These are phyloP conservation scores for Carex sylvatica DNA, from an alignment of 202 grass and related monocot genomes.

Conservation along the genomic window DNA sequence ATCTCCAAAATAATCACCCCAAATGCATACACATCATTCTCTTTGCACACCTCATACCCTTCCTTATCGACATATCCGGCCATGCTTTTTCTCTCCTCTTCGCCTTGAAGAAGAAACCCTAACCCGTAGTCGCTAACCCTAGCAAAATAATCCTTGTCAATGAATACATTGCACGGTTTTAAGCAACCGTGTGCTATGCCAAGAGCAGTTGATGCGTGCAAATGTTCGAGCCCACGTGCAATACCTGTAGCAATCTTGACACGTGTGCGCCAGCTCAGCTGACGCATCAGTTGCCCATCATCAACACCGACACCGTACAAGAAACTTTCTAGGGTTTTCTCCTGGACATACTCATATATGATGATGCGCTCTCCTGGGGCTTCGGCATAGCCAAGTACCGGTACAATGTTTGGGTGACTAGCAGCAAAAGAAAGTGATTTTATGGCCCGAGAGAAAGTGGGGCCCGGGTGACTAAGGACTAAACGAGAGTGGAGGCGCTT, in stretches of 20 bases:
- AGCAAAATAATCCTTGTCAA: constrained; percentile 17
- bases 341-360: constrained; percentile 41
- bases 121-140: constrained; percentile 62
- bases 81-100: constrained; percentile 11
- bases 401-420: constrained; percentile 48
- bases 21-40: constrained; percentile 75
- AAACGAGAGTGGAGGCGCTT: constrained; percentile 66
- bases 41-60: constrained; percentile 28
- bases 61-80: constrained; percentile 25
- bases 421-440: constrained; percentile 49
- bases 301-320: not conserved
- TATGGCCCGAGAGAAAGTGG: constrained; percentile 44
- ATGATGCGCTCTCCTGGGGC: constrained; percentile 66
- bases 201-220: constrained; percentile 37
- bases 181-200: constrained; percentile 49
- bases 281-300: not conserved
- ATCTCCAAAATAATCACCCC: constrained; percentile 67
- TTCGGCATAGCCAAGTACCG: constrained; percentile 50
- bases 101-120: constrained; percentile 26
- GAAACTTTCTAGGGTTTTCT: constrained; percentile 35
- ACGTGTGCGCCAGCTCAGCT: constrained; percentile 37
- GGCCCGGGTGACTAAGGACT: constrained; percentile 52
- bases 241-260: constrained; percentile 42
- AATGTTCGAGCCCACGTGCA: constrained; percentile 58
- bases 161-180: constrained; percentile 48